Conservation (phyloP, 257 asterid species). For the Solanum gracilifrons region DNA sequence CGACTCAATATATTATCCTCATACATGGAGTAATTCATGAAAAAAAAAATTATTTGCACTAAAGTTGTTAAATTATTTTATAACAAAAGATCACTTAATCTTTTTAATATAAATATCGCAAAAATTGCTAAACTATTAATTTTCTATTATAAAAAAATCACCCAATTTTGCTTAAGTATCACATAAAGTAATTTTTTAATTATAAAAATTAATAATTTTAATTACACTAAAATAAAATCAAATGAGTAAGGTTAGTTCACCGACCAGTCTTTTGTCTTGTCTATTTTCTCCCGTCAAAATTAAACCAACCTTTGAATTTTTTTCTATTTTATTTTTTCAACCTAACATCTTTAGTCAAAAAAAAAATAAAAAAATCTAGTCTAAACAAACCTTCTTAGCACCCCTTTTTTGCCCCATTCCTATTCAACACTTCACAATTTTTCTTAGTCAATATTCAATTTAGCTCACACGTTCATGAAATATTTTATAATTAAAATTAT, state of each 20-base stretch:
- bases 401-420: background rate
- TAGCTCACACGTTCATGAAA: background rate
- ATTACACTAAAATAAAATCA: background rate
- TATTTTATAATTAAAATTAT: background rate
- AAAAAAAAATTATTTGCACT: background rate
- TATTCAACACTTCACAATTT: constrained; percentile 3
- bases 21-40: background rate
- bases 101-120: background rate
- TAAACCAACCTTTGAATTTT: constrained; percentile 3
- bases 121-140: too few species aligned
- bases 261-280: background rate
- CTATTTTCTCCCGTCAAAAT: background rate
- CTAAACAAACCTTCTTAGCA: background rate
- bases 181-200: background rate
- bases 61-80: too few species aligned
- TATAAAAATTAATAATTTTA: background rate
- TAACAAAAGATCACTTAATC: too few species aligned
- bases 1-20: background rate
- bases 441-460: constrained; percentile 32
- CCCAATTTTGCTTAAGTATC: background rate
- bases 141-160: too few species aligned
- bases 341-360: background rate
- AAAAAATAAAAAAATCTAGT: background rate
- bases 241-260: background rate
- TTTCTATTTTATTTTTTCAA: constrained; percentile 2